A percentile compares a stretch with the other conserved stretches of the same genome.
phyloP scores from a whole-genome alignment of 78 protist genomes.

The Emiliania huxleyi region DNA sequence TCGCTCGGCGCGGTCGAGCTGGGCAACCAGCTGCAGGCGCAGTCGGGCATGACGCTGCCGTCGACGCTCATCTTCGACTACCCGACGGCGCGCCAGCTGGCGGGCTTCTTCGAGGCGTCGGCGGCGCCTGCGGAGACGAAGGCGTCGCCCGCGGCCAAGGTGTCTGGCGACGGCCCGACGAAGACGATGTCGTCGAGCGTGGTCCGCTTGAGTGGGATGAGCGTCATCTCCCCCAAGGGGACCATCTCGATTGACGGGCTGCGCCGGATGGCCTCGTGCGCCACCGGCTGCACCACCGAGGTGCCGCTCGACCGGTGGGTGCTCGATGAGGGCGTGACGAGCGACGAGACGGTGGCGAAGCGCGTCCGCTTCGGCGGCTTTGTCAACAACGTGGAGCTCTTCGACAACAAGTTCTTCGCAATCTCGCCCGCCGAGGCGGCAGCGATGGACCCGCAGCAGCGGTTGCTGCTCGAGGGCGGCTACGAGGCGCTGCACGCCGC shows the following conservation, averaged over 20 bases:
- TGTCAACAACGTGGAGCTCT: neutral
- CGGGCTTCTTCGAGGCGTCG: neutral
- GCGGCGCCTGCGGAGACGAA: neutral
- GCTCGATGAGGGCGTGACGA: neutral
- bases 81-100: neutral
- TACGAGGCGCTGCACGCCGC: neutral
- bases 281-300: neutral
- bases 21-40: neutral
- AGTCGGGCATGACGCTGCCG: neutral
- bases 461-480: neutral
- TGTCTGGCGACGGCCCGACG: neutral
- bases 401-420: neutral
- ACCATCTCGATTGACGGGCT: neutral
- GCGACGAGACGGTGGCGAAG: neutral
- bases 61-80: neutral
- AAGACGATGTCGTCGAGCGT: neutral
- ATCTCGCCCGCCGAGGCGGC: neutral
- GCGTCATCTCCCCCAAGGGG: neutral
- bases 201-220: neutral
- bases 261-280: neutral
- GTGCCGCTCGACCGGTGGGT: neutral
- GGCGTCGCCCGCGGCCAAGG: neutral
- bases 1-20: slow-evolving; percentile 16
- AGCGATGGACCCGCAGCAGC: slow-evolving; percentile 26
- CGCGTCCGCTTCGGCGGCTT: neutral